A percentile compares a stretch with the other conserved stretches of the same genome.
These are phyloP conservation scores for Westerdykella sp. DNA, from an alignment of 2,329 filamentous ascomycete species.

Conservation along the genomic window DNA sequence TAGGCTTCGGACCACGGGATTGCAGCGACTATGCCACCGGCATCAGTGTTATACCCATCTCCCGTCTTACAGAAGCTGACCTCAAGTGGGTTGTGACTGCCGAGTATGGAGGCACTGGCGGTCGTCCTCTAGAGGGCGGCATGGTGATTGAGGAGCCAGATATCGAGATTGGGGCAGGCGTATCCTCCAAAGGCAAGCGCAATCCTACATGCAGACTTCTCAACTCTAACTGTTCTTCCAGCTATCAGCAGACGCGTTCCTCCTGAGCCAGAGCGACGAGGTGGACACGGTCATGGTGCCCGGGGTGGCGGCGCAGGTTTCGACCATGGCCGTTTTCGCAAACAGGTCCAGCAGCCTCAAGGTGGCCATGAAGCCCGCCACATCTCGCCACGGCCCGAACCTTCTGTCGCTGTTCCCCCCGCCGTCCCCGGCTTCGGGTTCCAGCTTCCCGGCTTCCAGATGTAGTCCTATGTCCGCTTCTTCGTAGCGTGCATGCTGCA, in stretches of 20 bases:
- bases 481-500: too few species aligned
- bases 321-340: slow-evolving; percentile 21
- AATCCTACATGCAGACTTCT: not conserved
- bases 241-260: slow-evolving; percentile 34
- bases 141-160: slow-evolving; percentile 95
- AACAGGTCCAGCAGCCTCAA: slow-evolving; percentile 18
- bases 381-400: slow-evolving; percentile 29
- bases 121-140: slow-evolving; percentile 69
- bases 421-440: slow-evolving; percentile 52
- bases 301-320: slow-evolving; percentile 9
- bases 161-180: slow-evolving; percentile 95
- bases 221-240: slow-evolving; percentile 13
- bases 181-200: slow-evolving; percentile 76
- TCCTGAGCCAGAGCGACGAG: slow-evolving; percentile 24
- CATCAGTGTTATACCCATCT: slow-evolving; percentile 87
- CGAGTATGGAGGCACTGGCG: slow-evolving; percentile 87
- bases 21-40: slow-evolving; percentile 94
- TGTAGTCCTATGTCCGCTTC: not conserved
- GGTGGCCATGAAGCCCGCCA: slow-evolving; percentile 26
- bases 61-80: slow-evolving; percentile 89
- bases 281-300: slow-evolving; percentile 8
- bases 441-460: slow-evolving; percentile 33
- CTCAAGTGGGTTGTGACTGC: slow-evolving; percentile 95
- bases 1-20: slow-evolving; percentile 92
- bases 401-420: slow-evolving; percentile 47